A percentile compares a stretch with the other conserved stretches of the same genome.
phyloP scores from a whole-genome alignment of 192 early-diverging fungal species.

The Glomus cerebriforme region DNA sequence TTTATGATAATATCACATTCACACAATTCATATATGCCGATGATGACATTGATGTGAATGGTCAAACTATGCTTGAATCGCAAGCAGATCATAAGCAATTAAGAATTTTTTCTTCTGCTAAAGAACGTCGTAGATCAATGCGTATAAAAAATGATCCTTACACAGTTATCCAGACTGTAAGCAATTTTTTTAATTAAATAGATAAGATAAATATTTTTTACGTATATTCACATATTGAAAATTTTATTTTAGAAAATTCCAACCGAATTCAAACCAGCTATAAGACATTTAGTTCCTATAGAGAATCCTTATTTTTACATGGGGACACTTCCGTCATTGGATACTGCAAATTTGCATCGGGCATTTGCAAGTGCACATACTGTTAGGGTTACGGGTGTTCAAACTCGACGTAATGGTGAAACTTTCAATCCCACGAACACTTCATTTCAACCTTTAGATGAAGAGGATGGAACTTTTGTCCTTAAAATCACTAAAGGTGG shows the following conservation, averaged over 20 bases:
- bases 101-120: constrained; percentile 10
- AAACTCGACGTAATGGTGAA: constrained; percentile 12
- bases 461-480: constrained; percentile 34
- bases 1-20: constrained; percentile 61
- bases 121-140: constrained; percentile 34
- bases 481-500: constrained; percentile 68
- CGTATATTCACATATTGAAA: too few relatives aligned
- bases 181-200: neutral
- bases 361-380: constrained; percentile 13
- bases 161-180: constrained; percentile 47
- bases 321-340: constrained; percentile 7
- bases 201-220: too few relatives aligned
- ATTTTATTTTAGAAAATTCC: constrained; percentile 5
- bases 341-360: neutral
- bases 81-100: constrained; percentile 20
- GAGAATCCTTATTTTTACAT: constrained; percentile 29
- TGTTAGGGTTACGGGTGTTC: constrained; percentile 21
- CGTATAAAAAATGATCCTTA: constrained; percentile 42
- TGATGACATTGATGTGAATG: constrained; percentile 50
- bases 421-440: neutral
- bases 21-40: constrained; percentile 61
- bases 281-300: constrained; percentile 9
- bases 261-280: constrained; percentile 20
- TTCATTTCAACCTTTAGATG: constrained; percentile 17
- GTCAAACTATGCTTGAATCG: constrained; percentile 36